Conservation (phyloP, 345 rosid genomes). For the Eutrema yunnanense region DNA sequence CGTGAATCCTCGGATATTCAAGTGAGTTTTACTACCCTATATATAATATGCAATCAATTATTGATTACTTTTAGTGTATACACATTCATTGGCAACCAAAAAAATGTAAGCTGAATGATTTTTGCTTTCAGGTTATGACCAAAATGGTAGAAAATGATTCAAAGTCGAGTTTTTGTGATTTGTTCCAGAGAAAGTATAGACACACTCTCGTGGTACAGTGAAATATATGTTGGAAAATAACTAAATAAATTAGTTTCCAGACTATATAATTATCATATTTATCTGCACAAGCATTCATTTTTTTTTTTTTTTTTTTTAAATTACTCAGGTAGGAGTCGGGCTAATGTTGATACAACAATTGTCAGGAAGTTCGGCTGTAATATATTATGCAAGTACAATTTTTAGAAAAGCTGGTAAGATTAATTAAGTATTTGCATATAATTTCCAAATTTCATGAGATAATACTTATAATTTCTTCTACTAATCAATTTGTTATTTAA, state of each 20-base stretch:
- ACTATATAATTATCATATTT: neutral
- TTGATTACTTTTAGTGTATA: neutral
- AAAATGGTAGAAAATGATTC: constrained; percentile 22
- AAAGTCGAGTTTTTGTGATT: constrained; percentile 20
- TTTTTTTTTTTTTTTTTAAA: neutral
- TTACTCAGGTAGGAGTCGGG: constrained; percentile 42
- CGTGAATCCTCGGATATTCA: constrained; percentile 45
- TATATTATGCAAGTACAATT: constrained; percentile 33
- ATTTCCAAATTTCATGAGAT: neutral
- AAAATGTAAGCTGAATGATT: neutral
- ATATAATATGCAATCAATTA: neutral
- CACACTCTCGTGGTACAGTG: constrained; percentile 31
- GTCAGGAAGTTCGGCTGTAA: constrained; percentile 31
- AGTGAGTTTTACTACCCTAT: constrained; percentile 22
- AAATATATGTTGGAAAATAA: neutral
- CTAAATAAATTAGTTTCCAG: neutral
- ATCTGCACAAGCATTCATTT: constrained; percentile 15
- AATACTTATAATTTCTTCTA: neutral
- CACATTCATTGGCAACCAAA: neutral
- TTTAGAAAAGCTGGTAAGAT: constrained; percentile 38
- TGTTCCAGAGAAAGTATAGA: constrained; percentile 43
- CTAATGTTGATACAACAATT: constrained; percentile 40
- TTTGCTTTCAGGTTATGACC: constrained; percentile 29
- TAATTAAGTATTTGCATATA: neutral
- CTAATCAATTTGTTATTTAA: neutral